These are phyloP conservation scores for Globisporangium yorkense DNA, from an alignment of 352 stramenopile species.

Conservation along the genomic window DNA sequence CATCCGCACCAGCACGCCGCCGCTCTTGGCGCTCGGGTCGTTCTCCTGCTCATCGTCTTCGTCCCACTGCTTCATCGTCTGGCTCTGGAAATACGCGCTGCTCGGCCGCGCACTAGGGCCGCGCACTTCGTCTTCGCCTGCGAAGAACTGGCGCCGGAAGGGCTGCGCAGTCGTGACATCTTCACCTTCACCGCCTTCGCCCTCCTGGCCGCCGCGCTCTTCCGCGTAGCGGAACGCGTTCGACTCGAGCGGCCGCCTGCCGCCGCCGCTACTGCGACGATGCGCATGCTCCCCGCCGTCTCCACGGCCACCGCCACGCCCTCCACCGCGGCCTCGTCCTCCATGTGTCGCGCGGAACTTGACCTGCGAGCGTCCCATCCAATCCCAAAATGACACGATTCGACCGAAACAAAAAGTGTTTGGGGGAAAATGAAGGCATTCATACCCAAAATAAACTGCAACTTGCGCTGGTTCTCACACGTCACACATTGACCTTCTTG, in stretches of 20 bases:
- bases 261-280: slow-evolving; percentile 8
- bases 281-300: neutral
- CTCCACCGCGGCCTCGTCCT: slow-evolving; percentile 14
- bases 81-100: slow-evolving; percentile 56
- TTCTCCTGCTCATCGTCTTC: slow-evolving; percentile 33
- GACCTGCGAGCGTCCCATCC: slow-evolving; percentile 66
- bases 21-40: slow-evolving; percentile 1
- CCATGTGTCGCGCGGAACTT: slow-evolving; percentile 55
- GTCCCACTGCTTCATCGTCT: slow-evolving; percentile 62
- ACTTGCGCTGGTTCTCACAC: no score
- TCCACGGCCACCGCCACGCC: neutral
- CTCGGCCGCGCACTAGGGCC: slow-evolving; percentile 21
- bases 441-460: no score
- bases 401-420: no score
- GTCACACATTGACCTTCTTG: no score
- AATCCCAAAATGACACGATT: neutral
- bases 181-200: slow-evolving; percentile 9
- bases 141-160: slow-evolving; percentile 54
- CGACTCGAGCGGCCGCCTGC: slow-evolving; percentile 35
- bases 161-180: neutral
- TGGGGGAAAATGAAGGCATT: no score
- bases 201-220: slow-evolving; percentile 20
- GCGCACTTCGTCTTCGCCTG: slow-evolving; percentile 47
- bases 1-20: slow-evolving; percentile 33
- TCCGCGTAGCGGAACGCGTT: slow-evolving; percentile 68